A percentile compares a stretch with the other conserved stretches of the same genome.
phyloP scores from a whole-genome alignment of 352 stramenopile genomes.

The Phytophthora ramorum region DNA sequence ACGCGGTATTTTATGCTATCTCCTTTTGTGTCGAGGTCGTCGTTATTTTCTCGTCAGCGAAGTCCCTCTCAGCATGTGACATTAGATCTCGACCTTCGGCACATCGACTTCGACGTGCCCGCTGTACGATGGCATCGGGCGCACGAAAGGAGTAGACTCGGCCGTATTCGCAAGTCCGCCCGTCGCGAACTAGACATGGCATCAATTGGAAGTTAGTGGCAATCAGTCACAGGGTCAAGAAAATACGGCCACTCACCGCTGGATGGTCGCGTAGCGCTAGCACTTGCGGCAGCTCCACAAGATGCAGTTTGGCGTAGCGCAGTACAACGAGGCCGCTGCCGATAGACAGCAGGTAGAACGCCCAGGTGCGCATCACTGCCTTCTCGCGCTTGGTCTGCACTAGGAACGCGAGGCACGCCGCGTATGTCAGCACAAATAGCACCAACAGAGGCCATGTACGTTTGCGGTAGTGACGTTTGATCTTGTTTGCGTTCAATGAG shows the following conservation, averaged over 20 bases:
- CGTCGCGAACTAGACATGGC: conserved; percentile 53
- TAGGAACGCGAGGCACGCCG: conserved; percentile 47
- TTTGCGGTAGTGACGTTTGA: conserved; percentile 61
- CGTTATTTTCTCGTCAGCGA: not conserved
- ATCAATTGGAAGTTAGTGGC: not conserved
- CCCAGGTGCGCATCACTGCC: conserved; percentile 47
- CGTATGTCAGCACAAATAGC: conserved; percentile 61
- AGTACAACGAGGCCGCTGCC: conserved; percentile 70
- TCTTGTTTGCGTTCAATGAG: conserved; percentile 51
- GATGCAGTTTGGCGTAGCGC: conserved; percentile 75
- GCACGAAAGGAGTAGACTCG: conserved; percentile 72
- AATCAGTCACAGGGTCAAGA: not conserved
- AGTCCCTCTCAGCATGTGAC: not conserved
- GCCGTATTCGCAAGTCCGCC: conserved; percentile 36
- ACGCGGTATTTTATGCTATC: too few relatives aligned
- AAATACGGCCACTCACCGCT: conserved; percentile 47
- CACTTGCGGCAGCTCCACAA: conserved; percentile 76
- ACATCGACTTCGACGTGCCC: conserved; percentile 23
- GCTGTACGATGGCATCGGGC: conserved; percentile 57
- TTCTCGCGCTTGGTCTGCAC: conserved; percentile 42
- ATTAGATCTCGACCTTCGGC: conserved; percentile 28
- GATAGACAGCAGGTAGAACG: conserved; percentile 66
- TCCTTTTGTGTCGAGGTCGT: not conserved
- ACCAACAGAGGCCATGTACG: conserved; percentile 45
- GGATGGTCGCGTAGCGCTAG: conserved; percentile 66